Conservation (phyloP, 768 basidiomycete species). For the Mrakia frigida region DNA sequence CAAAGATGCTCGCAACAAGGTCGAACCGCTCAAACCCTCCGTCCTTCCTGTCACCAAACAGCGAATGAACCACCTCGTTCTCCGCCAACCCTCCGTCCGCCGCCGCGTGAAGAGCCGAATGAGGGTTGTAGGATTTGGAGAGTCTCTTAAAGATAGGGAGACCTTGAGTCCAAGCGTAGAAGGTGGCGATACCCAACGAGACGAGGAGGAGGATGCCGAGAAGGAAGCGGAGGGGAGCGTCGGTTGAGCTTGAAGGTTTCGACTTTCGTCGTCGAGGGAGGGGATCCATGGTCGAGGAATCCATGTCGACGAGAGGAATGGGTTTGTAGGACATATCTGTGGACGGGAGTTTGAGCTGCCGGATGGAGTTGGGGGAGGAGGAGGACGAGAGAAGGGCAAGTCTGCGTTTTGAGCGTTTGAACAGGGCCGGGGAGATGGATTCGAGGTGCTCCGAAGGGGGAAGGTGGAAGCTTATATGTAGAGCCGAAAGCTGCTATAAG, state of each 20-base stretch:
- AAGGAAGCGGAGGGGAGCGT: background rate
- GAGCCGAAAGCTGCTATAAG: background rate
- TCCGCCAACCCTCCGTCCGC: background rate
- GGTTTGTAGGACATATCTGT: background rate
- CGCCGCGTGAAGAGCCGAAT: background rate
- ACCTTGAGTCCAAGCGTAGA: background rate
- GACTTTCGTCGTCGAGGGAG: background rate
- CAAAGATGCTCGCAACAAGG: background rate
- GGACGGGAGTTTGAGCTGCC: background rate
- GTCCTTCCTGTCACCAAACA: background rate
- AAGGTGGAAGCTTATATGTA: background rate
- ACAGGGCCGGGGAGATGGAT: background rate
- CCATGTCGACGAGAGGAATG: background rate
- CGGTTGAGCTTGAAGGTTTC: background rate
- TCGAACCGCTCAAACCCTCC: background rate
- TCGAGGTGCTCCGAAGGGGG: background rate
- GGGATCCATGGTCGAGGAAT: background rate
- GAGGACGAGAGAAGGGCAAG: background rate
- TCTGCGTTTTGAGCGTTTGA: background rate
- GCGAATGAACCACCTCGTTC: background rate
- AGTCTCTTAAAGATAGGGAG: background rate
- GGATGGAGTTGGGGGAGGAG: background rate
- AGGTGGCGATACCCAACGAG: background rate
- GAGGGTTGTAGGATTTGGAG: background rate
- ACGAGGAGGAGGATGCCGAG: background rate